Percentiles rank a stretch among this genome's conserved stretches.
Evolutionary conservation across 2,329 filamentous ascomycete genomes (phyloP).

Genomic region (Falciphora oryzae): DNA sequence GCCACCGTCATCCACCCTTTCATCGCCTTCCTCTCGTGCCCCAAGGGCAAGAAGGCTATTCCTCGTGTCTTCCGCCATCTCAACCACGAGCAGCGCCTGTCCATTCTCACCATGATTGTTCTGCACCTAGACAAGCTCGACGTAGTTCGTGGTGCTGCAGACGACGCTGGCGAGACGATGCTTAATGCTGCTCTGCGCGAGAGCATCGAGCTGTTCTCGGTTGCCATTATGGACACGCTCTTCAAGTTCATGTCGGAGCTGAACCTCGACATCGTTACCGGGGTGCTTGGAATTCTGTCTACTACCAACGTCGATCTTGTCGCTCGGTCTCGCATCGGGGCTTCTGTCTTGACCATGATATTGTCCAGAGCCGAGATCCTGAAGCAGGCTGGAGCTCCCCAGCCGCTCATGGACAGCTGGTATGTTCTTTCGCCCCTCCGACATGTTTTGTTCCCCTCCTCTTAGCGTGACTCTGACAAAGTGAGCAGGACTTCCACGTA

Average conservation of each 20-base stretch:
- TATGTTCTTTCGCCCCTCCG: conserved; percentile 30
- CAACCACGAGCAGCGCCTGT: conserved; percentile 86
- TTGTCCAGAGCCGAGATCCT: conserved; percentile 90
- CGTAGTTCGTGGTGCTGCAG: conserved; percentile 75
- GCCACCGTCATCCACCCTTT: conserved; percentile 79
- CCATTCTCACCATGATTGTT: conserved; percentile 91
- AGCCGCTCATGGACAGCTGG: conserved; percentile 76
- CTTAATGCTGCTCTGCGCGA: conserved; percentile 76
- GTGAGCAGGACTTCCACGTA: conserved; percentile 63
- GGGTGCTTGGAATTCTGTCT: conserved; percentile 78
- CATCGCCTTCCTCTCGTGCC: conserved; percentile 89
- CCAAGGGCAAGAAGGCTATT: conserved; percentile 94
- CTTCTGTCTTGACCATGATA: conserved; percentile 88
- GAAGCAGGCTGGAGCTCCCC: conserved; percentile 63
- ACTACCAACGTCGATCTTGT: conserved; percentile 80
- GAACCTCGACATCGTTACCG: conserved; percentile 83
- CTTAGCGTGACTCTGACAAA: neutral
- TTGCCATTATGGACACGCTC: conserved; percentile 82
- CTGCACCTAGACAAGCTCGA: conserved; percentile 89
- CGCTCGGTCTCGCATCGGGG: conserved; percentile 78
- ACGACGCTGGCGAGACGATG: conserved; percentile 61
- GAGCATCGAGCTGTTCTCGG: conserved; percentile 85
- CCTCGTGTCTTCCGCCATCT: conserved; percentile 93
- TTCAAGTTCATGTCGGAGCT: conserved; percentile 89
- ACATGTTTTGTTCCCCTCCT: too few relatives aligned